Evolutionary conservation across 345 rosid species (phyloP).

Genomic region (Orychophragmus violaceus): DNA sequence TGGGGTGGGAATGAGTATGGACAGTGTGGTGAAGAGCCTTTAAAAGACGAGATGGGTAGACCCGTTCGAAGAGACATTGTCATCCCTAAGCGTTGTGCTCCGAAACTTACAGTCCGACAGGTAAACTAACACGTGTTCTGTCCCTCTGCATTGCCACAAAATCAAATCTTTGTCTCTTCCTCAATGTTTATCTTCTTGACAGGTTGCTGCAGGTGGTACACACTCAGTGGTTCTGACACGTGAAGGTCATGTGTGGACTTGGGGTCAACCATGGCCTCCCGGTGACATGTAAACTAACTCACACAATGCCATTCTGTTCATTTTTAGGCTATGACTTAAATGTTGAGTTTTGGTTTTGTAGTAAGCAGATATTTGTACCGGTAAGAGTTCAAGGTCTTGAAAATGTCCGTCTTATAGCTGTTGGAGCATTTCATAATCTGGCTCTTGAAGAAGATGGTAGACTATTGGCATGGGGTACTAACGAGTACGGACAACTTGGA

Average conservation of each 20-base stretch:
- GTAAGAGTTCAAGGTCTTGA: slow-evolving; percentile 98
- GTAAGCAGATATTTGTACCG: slow-evolving; percentile 92
- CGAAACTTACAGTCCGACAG: slow-evolving; percentile 81
- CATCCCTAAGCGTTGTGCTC: slow-evolving; percentile 87
- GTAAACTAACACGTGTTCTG: slow-evolving; percentile 25
- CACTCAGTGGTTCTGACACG: slow-evolving; percentile 93
- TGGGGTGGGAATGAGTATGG: slow-evolving; percentile 99
- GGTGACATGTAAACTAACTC: slow-evolving; percentile 77
- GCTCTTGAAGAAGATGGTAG: slow-evolving; percentile 92
- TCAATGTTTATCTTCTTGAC: neutral
- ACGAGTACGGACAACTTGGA: slow-evolving; percentile 99
- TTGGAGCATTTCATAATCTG: slow-evolving; percentile 97
- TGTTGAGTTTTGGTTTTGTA: slow-evolving; percentile 24
- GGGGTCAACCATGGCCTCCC: slow-evolving; percentile 99
- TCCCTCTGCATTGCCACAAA: neutral
- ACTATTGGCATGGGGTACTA: slow-evolving; percentile 95
- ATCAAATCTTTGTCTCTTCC: neutral
- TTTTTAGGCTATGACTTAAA: neutral
- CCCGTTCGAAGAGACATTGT: slow-evolving; percentile 81
- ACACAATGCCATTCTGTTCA: neutral
- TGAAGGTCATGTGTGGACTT: slow-evolving; percentile 95
- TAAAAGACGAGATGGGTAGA: slow-evolving; percentile 74
- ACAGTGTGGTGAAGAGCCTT: slow-evolving; percentile 96
- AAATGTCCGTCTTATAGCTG: slow-evolving; percentile 73
- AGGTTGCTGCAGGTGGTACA: slow-evolving; percentile 99